phyloP scores from a whole-genome alignment of 1,284 basidiomycete species.

The Moniliophthora roreri region DNA sequence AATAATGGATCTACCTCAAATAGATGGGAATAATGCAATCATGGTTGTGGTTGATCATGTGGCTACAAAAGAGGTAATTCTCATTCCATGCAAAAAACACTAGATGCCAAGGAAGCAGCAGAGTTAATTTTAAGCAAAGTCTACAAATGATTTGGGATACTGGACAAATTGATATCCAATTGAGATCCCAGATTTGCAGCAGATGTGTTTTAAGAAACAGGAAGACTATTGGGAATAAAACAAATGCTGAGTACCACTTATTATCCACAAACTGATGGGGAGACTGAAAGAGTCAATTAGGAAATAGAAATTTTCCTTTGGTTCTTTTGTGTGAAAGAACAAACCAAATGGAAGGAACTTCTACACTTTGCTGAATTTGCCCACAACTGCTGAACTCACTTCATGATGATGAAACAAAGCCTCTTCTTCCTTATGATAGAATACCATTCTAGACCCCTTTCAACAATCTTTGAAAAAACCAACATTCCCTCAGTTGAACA shows the following conservation, averaged over 20 bases:
- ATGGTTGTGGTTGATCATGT: not conserved
- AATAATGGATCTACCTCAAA: not conserved
- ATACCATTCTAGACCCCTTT: too few species aligned
- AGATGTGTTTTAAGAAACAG: not conserved
- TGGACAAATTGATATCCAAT: not conserved
- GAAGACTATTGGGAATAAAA: not conserved
- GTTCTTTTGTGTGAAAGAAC: not conserved
- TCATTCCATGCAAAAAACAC: not conserved
- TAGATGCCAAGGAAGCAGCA: not conserved
- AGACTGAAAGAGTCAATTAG: not conserved
- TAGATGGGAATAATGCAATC: not conserved
- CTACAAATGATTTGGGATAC: not conserved
- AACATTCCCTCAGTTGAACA: too few species aligned
- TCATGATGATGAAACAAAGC: not conserved
- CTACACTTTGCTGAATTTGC: not conserved
- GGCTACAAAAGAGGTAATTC: not conserved
- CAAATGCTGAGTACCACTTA: not conserved
- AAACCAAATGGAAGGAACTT: not conserved
- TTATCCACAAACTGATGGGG: not conserved
- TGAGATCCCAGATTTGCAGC: not conserved
- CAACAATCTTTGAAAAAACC: too few species aligned
- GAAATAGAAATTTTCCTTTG: not conserved
- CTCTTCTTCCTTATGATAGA: slow-evolving; percentile 4
- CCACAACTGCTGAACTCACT: not conserved
- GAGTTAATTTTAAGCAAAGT: not conserved